A percentile compares a stretch with the other conserved stretches of the same genome.
phyloP scores from a whole-genome alignment of 2,329 filamentous ascomycete species.

The Xylariaceae sp. region DNA sequence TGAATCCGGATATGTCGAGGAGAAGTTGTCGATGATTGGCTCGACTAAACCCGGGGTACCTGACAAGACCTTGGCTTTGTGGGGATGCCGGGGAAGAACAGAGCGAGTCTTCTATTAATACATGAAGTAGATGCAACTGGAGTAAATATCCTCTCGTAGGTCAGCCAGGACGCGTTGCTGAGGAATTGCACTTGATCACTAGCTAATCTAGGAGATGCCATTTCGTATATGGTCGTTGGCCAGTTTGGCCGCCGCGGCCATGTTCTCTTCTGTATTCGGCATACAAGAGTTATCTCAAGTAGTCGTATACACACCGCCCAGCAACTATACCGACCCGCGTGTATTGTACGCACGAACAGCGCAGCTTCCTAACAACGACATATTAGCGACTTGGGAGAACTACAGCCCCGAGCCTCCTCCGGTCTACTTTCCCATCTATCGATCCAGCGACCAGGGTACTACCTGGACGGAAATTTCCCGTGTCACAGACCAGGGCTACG shows the following conservation, averaged over 20 bases:
- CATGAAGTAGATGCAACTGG: background rate
- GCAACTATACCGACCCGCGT: conserved; percentile 47
- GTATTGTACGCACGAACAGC: conserved; percentile 49
- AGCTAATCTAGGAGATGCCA: conserved; percentile 13
- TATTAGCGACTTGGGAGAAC: conserved; percentile 59
- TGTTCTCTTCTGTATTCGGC: background rate
- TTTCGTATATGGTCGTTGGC: conserved; percentile 10
- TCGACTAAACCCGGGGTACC: conserved; percentile 25
- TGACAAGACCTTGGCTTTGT: conserved; percentile 14
- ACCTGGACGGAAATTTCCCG: conserved; percentile 67
- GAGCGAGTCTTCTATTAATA: conserved; percentile 11
- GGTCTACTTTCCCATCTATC: conserved; percentile 58
- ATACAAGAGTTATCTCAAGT: conserved; percentile 19
- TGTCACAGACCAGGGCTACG: conserved; percentile 65
- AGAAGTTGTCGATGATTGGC: conserved; percentile 10
- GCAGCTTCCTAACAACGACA: conserved; percentile 48
- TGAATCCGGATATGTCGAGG: background rate
- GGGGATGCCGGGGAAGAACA: conserved; percentile 20
- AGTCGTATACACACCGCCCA: conserved; percentile 45
- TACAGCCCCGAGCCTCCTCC: conserved; percentile 58
- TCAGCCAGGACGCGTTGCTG: background rate
- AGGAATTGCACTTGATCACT: background rate
- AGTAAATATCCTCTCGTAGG: background rate
- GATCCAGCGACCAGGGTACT: conserved; percentile 55
- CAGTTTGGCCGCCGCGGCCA: conserved; percentile 10